Evolutionary conservation across 2,329 filamentous ascomycete genomes (phyloP).

Genomic region (Coleophoma cylindrospora): DNA sequence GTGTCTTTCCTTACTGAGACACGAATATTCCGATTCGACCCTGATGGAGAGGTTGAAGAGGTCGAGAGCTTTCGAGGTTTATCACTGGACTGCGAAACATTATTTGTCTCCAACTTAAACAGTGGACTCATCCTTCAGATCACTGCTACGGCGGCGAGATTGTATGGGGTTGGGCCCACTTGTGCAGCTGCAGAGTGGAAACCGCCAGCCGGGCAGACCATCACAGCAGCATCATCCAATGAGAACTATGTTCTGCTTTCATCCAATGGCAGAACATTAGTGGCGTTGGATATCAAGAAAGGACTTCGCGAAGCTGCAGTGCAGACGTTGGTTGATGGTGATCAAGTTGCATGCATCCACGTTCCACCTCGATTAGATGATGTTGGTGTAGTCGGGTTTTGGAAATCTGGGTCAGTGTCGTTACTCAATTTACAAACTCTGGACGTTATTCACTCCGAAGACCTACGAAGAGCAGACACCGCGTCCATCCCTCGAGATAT

Average conservation of each 20-base stretch:
- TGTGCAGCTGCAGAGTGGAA: constrained; percentile 54
- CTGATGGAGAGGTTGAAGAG: constrained; percentile 79
- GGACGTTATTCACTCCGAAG: constrained; percentile 58
- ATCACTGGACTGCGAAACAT: constrained; percentile 62
- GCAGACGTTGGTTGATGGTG: constrained; percentile 57
- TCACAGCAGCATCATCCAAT: constrained; percentile 77
- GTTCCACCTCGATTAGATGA: constrained; percentile 58
- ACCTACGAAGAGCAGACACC: constrained; percentile 57
- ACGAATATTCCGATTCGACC: constrained; percentile 71
- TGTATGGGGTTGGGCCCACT: constrained; percentile 58
- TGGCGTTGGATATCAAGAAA: constrained; percentile 60
- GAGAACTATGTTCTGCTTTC: constrained; percentile 66
- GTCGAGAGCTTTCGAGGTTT: constrained; percentile 71
- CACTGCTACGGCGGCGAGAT: constrained; percentile 55
- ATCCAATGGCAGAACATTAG: constrained; percentile 66
- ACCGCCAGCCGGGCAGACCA: constrained; percentile 43
- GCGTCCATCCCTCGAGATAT: constrained; percentile 80
- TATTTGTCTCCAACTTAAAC: constrained; percentile 64
- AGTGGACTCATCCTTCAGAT: constrained; percentile 68
- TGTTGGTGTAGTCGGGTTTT: constrained; percentile 80
- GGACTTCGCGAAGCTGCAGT: constrained; percentile 52
- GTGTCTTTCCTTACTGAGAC: constrained; percentile 82
- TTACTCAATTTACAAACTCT: constrained; percentile 67
- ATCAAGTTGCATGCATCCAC: constrained; percentile 83
- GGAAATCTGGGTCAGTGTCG: constrained; percentile 75